These are phyloP conservation scores for Tremellales sp. DNA, from an alignment of 1,284 basidiomycete species.

Conservation along the genomic window DNA sequence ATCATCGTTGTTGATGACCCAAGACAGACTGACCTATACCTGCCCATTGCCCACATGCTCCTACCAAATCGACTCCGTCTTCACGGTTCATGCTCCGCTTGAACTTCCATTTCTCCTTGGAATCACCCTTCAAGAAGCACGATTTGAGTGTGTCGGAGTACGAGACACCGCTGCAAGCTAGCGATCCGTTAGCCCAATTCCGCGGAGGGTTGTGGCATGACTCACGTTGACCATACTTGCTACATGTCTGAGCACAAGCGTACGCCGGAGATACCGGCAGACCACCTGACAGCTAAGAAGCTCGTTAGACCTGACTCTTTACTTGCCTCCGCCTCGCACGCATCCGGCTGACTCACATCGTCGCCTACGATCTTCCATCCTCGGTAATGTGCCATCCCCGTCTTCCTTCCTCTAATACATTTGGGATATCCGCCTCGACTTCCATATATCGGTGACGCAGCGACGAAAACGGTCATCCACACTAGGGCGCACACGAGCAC, in stretches of 20 bases:
- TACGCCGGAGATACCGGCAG: slow-evolving; percentile 14
- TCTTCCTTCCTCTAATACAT: slow-evolving; percentile 8
- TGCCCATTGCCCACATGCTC: slow-evolving; percentile 19
- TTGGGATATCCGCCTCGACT: slow-evolving; percentile 7
- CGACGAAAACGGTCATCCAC: too few species aligned
- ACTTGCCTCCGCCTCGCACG: background rate
- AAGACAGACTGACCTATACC: slow-evolving; percentile 11
- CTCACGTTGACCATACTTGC: slow-evolving; percentile 16
- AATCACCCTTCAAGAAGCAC: slow-evolving; percentile 20
- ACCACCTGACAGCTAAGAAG: too few species aligned
- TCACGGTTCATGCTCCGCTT: background rate
- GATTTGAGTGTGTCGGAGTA: slow-evolving; percentile 6
- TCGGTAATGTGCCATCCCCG: slow-evolving; percentile 21
- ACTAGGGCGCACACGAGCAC: too few species aligned
- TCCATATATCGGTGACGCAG: too few species aligned
- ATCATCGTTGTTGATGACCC: too few species aligned
- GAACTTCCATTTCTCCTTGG: slow-evolving; percentile 14
- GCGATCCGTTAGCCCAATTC: background rate
- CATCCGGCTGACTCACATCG: slow-evolving; percentile 16
- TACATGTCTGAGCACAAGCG: slow-evolving; percentile 15
- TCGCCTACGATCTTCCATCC: slow-evolving; percentile 24
- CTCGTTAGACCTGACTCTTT: too few species aligned
- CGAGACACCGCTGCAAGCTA: slow-evolving; percentile 19
- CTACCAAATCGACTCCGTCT: slow-evolving; percentile 15
- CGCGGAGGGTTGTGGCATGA: background rate